phyloP scores from a whole-genome alignment of 495 filamentous ascomycete species.

The Talaromyces nanjingensis region DNA sequence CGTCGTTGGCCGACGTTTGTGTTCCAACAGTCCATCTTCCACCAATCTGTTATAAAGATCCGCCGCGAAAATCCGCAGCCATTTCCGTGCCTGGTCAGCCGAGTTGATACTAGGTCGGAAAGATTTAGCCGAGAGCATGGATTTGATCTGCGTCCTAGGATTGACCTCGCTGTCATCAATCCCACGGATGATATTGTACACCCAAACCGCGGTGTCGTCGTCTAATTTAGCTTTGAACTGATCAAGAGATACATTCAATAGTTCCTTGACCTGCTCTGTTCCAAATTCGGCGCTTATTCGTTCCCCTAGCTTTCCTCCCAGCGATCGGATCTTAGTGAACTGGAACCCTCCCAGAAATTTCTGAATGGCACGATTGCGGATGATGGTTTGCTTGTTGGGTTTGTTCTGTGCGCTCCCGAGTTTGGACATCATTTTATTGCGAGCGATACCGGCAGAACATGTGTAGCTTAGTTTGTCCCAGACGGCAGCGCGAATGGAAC shows the following conservation, averaged over 20 bases:
- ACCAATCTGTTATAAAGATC: conserved; percentile 87
- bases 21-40: conserved; percentile 86
- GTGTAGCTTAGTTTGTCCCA: conserved; percentile 71
- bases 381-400: conserved; percentile 85
- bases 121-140: conserved; percentile 96
- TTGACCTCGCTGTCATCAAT: conserved; percentile 86
- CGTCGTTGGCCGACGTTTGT: conserved; percentile 77
- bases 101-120: conserved; percentile 80
- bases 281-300: conserved; percentile 69
- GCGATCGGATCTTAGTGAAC: conserved; percentile 91
- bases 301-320: conserved; percentile 94
- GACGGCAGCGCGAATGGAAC: conserved; percentile 61
- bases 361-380: conserved; percentile 74
- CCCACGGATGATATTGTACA: conserved; percentile 80
- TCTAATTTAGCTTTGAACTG: conserved; percentile 74
- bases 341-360: conserved; percentile 80
- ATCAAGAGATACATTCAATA: conserved; percentile 65
- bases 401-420: conserved; percentile 86
- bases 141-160: conserved; percentile 86
- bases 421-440: conserved; percentile 94
- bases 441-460: conserved; percentile 79
- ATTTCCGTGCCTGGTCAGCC: conserved; percentile 73
- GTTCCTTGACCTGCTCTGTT: conserved; percentile 72
- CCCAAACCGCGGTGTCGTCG: conserved; percentile 81
- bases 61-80: conserved; percentile 86